A percentile compares a stretch with the other conserved stretches of the same genome.
Evolutionary conservation across 2,329 filamentous ascomycete genomes (phyloP).

Genomic region (Ophioceras dolichostomum): DNA sequence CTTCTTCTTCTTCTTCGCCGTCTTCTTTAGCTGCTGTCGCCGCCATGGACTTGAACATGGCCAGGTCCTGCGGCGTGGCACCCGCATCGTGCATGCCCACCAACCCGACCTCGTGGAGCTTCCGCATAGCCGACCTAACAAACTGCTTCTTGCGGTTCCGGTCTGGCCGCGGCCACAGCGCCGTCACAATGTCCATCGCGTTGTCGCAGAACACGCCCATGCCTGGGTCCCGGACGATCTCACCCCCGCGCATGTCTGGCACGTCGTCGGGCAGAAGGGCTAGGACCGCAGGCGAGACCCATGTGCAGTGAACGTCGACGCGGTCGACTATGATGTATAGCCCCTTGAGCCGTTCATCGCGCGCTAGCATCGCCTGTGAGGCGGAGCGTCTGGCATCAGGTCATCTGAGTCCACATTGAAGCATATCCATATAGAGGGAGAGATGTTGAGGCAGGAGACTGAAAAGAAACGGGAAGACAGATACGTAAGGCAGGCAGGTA

Average conservation of each 20-base stretch:
- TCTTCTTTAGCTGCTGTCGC: too few relatives aligned
- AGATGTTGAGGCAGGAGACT: too few relatives aligned
- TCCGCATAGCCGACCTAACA: conserved; percentile 46
- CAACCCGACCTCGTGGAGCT: conserved; percentile 51
- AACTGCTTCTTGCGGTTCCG: conserved; percentile 38
- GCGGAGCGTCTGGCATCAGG: too few relatives aligned
- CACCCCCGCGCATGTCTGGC: conserved; percentile 47
- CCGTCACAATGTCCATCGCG: conserved; percentile 50
- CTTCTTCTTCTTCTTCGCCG: conserved; percentile 18
- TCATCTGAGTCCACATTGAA: too few relatives aligned
- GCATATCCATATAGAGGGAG: too few relatives aligned
- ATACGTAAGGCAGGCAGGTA: too few relatives aligned
- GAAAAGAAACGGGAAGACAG: too few relatives aligned
- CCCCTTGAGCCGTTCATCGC: conserved; percentile 36
- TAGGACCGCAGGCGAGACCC: conserved; percentile 54
- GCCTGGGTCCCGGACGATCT: conserved; percentile 47
- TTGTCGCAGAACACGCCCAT: conserved; percentile 64
- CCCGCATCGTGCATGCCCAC: conserved; percentile 61
- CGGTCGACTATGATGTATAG: conserved; percentile 58
- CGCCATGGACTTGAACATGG: conserved; percentile 40
- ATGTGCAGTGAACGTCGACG: conserved; percentile 58
- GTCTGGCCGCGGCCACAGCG: conserved; percentile 43
- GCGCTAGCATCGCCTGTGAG: conserved; percentile 39
- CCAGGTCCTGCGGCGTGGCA: conserved; percentile 39
- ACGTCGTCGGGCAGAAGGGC: conserved; percentile 41